Evolutionary conservation across 1,284 basidiomycete genomes (phyloP).

Genomic region (Leccinum pseudoinsigne): DNA sequence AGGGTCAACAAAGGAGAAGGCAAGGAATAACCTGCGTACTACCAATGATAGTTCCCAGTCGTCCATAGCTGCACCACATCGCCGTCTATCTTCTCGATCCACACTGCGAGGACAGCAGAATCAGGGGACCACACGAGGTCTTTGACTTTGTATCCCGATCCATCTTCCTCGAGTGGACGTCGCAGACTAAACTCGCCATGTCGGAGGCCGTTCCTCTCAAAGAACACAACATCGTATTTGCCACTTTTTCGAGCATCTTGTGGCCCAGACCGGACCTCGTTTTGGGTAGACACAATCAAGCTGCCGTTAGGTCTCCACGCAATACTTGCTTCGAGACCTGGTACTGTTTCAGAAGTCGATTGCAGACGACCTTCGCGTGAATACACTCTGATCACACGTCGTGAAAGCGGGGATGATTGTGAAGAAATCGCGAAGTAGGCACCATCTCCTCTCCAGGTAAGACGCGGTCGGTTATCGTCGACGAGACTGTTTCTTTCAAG

Average conservation of each 20-base stretch:
- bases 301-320: conserved; percentile 91
- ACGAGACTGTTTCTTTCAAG: conserved; percentile 58
- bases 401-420: conserved; percentile 41
- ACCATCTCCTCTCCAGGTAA: conserved; percentile 95
- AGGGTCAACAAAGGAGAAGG: conserved; percentile 1
- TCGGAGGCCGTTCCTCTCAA: conserved; percentile 92
- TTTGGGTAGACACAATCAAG: conserved; percentile 80
- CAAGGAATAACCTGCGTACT: conserved; percentile 8
- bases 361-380: conserved; percentile 79
- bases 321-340: conserved; percentile 81
- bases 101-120: conserved; percentile 83
- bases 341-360: conserved; percentile 82
- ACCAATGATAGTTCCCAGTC: conserved; percentile 96
- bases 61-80: conserved; percentile 96
- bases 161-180: conserved; percentile 37
- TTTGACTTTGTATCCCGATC: conserved; percentile 69
- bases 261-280: conserved; percentile 71
- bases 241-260: conserved; percentile 67
- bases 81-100: conserved; percentile 70
- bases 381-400: conserved; percentile 77
- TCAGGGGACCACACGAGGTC: conserved; percentile 90
- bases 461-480: conserved; percentile 72
- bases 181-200: conserved; percentile 88
- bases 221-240: conserved; percentile 90
- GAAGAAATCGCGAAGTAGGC: conserved; percentile 87